Conservation (phyloP, 305 asterid species). For the Nicotiana rustica region DNA sequence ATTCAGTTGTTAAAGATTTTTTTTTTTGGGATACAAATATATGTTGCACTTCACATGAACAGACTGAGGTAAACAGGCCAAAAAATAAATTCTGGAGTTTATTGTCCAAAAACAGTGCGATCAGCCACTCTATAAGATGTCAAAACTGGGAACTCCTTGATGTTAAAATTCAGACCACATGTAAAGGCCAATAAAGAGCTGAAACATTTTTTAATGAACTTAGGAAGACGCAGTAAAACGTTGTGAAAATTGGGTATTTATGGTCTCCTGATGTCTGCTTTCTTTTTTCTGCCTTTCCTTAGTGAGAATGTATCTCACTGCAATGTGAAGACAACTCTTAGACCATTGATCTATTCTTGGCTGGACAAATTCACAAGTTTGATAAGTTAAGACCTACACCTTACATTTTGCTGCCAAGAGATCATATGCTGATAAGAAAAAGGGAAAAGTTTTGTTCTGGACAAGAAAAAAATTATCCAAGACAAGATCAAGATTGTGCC, state of each 20-base stretch:
- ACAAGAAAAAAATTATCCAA: not conserved
- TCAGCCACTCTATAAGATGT: not conserved
- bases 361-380: too few species aligned
- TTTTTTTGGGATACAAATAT: not conserved
- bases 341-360: too few species aligned
- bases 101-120: not conserved
- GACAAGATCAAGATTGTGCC: not conserved
- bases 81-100: not conserved
- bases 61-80: not conserved
- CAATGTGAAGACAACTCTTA: not conserved
- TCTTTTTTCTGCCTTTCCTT: not conserved
- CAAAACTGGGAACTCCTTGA: not conserved
- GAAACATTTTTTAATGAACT: not conserved
- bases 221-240: not conserved
- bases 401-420: too few species aligned
- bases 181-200: too few species aligned
- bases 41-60: not conserved
- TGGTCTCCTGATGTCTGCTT: not conserved
- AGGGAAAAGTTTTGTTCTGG: not conserved
- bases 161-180: not conserved
- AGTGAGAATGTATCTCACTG: not conserved
- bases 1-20: not conserved
- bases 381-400: too few species aligned
- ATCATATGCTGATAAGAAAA: not conserved
- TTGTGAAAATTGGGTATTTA: not conserved